Evolutionary conservation across 345 rosid species (phyloP).

Genomic region (Pelargonium nanum): DNA sequence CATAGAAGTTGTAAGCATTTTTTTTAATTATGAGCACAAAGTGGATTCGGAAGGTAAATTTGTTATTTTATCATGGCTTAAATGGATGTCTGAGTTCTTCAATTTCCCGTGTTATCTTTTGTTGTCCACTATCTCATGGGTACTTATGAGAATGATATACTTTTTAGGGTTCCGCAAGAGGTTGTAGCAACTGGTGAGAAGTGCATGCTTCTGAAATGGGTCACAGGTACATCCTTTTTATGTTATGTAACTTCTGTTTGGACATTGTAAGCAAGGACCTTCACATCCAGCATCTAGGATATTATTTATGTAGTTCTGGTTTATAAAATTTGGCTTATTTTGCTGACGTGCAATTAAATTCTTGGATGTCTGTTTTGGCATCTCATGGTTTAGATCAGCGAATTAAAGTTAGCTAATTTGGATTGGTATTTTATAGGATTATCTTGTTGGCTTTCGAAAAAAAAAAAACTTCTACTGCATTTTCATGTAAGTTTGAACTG

Average conservation of each 20-base stretch:
- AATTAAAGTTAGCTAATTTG: too few relatives aligned
- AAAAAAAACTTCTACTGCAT: neutral
- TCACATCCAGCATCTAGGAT: too few relatives aligned
- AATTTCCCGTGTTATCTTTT: neutral
- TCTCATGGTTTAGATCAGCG: too few relatives aligned
- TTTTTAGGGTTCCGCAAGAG: slow-evolving; percentile 90
- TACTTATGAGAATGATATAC: neutral
- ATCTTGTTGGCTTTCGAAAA: too few relatives aligned
- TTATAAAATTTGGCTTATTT: too few relatives aligned
- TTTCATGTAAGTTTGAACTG: neutral
- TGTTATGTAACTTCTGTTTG: too few relatives aligned
- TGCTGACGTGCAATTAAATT: too few relatives aligned
- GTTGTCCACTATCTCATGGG: neutral
- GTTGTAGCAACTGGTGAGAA: slow-evolving; percentile 87
- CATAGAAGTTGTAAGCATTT: neutral
- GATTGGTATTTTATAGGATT: too few relatives aligned
- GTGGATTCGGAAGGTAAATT: neutral
- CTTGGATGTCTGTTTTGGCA: too few relatives aligned
- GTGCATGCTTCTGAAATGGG: slow-evolving; percentile 79
- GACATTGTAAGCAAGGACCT: too few relatives aligned
- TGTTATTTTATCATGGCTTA: neutral
- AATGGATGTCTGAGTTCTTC: neutral
- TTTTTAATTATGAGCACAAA: neutral
- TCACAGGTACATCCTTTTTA: slow-evolving; percentile 42
- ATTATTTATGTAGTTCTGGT: too few relatives aligned